phyloP scores from a whole-genome alignment of 768 basidiomycete genomes.

The Tricholoma hemisulphureum region DNA sequence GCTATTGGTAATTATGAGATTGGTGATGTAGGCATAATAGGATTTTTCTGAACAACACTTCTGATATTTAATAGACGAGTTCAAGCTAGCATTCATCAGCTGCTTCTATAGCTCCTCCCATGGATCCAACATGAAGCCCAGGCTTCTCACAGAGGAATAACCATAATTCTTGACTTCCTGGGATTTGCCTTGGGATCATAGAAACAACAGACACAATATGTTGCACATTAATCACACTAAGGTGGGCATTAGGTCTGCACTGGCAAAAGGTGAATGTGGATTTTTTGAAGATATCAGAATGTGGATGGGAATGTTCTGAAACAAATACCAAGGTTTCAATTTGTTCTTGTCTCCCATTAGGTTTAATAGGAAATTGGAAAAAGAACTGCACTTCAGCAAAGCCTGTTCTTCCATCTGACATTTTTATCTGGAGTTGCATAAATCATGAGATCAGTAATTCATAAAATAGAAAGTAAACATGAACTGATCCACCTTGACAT shows the following conservation, averaged over 20 bases:
- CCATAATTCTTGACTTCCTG: background rate
- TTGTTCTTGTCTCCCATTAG: background rate
- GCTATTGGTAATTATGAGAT: too few relatives aligned
- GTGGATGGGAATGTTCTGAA: background rate
- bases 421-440: background rate
- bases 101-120: background rate
- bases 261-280: background rate
- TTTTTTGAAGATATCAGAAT: background rate
- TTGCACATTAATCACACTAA: background rate
- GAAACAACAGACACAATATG: background rate
- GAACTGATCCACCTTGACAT: too few relatives aligned
- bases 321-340: constrained; percentile 1
- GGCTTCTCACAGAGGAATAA: background rate
- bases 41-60: too few relatives aligned
- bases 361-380: background rate
- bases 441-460: background rate
- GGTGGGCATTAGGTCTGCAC: background rate
- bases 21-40: too few relatives aligned
- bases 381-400: too few relatives aligned
- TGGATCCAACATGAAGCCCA: background rate
- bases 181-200: background rate
- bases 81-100: background rate
- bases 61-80: too few relatives aligned
- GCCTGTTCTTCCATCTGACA: too few relatives aligned
- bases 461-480: background rate